phyloP scores from a whole-genome alignment of 2,329 filamentous ascomycete species.

The Sclerotinia glacialis region DNA sequence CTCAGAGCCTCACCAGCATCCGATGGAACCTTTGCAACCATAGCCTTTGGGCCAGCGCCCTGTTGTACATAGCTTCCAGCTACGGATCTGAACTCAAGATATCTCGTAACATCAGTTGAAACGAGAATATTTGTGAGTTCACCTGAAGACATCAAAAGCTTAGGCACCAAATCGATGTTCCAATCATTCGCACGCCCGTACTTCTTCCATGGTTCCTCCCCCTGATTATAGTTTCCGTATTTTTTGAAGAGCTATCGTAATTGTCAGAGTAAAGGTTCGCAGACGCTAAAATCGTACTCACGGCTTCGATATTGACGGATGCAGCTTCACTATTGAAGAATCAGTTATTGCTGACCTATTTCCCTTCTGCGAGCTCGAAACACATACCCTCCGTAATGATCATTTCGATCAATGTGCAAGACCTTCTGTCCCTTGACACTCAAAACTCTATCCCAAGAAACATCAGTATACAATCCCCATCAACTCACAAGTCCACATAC shows the following conservation, averaged over 20 bases:
- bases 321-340: constrained; percentile 71
- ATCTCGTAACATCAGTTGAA: constrained; percentile 86
- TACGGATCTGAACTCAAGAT: constrained; percentile 91
- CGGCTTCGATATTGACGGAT: constrained; percentile 93
- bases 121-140: constrained; percentile 98
- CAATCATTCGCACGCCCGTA: constrained; percentile 96
- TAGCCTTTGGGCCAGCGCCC: constrained; percentile 75
- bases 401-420: constrained; percentile 96
- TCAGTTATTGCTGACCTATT: constrained; percentile 35
- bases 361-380: constrained; percentile 17
- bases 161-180: constrained; percentile 98
- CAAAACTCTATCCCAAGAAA: constrained; percentile 62
- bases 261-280: constrained; percentile 38
- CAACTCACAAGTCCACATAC: constrained; percentile 50
- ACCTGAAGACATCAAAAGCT: constrained; percentile 97
- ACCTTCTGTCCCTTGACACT: constrained; percentile 99
- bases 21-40: constrained; percentile 93
- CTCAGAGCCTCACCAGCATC: constrained; percentile 86
- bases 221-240: constrained; percentile 76
- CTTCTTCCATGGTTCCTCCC: constrained; percentile 95
- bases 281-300: constrained; percentile 45
- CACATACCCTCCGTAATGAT: constrained; percentile 89
- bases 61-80: constrained; percentile 97
- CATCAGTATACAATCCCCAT: background rate
- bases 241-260: constrained; percentile 82